A percentile compares a stretch with the other conserved stretches of the same genome.
Evolutionary conservation across 1,284 basidiomycete species (phyloP).

Genomic region (Apiotrichum akiyoshidainum): DNA sequence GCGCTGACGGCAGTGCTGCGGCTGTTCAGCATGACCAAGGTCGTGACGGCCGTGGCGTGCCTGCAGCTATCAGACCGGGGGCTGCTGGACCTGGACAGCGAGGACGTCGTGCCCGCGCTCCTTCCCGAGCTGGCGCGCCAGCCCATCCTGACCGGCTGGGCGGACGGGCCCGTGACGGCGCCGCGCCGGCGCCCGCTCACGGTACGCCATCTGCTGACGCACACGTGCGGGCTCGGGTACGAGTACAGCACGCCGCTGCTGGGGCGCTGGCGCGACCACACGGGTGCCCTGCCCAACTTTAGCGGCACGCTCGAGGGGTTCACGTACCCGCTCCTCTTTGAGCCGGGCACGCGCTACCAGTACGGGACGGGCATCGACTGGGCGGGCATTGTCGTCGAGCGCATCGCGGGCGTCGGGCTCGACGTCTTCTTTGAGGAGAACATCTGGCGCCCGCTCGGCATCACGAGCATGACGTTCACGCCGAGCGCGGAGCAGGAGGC

Average conservation of each 20-base stretch:
- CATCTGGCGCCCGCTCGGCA: conserved; percentile 38
- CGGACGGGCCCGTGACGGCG: conserved; percentile 22
- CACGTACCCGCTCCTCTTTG: conserved; percentile 22
- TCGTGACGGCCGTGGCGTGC: too few relatives aligned
- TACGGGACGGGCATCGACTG: conserved; percentile 45
- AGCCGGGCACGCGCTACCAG: conserved; percentile 35
- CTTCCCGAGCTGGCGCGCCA: too few relatives aligned
- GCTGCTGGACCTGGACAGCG: too few relatives aligned
- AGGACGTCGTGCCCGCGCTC: too few relatives aligned
- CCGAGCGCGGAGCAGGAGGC: conserved; percentile 24
- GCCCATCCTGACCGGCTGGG: too few relatives aligned
- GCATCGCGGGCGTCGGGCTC: conserved; percentile 33
- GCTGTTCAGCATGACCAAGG: too few relatives aligned
- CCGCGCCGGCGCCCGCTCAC: conserved; percentile 32
- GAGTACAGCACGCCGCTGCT: neutral
- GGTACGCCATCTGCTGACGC: conserved; percentile 35
- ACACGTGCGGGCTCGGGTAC: conserved; percentile 24
- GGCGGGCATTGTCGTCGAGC: conserved; percentile 39
- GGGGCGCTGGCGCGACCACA: conserved; percentile 9
- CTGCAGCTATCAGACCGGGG: too few relatives aligned
- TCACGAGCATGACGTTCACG: conserved; percentile 33
- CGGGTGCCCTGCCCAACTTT: neutral
- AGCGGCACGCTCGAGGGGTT: neutral
- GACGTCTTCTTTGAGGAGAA: conserved; percentile 38
- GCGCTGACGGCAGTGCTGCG: too few relatives aligned